phyloP scores from a whole-genome alignment of 164 flowering plant genomes.

The Vitis labrusca region DNA sequence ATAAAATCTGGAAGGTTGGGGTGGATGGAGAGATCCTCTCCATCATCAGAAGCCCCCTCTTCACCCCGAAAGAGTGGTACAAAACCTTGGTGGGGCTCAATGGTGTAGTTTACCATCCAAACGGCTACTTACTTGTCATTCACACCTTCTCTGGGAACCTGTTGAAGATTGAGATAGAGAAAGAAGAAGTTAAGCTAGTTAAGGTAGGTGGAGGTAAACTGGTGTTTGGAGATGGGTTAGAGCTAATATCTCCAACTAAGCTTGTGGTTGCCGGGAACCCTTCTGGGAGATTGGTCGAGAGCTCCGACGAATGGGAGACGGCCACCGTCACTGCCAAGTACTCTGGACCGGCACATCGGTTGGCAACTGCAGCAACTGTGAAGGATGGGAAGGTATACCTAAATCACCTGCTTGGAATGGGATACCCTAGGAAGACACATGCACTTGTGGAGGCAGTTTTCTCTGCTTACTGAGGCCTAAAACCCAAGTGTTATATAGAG shows the following conservation, averaged over 20 bases:
- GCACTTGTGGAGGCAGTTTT: conserved; percentile 75
- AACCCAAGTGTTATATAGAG: too few species aligned
- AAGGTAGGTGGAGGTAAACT: conserved; percentile 52
- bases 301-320: conserved; percentile 79
- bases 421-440: conserved; percentile 72
- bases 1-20: conserved; percentile 83
- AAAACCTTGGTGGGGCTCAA: conserved; percentile 59
- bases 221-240: conserved; percentile 75
- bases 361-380: conserved; percentile 71
- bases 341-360: conserved; percentile 58
- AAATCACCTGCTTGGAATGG: conserved; percentile 70
- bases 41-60: conserved; percentile 57
- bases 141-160: conserved; percentile 65
- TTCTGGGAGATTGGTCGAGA: conserved; percentile 71
- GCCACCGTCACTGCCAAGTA: conserved; percentile 54
- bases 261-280: conserved; percentile 79
- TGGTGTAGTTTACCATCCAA: conserved; percentile 87
- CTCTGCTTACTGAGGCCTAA: background rate
- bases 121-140: conserved; percentile 74
- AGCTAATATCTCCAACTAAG: conserved; percentile 64
- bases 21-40: conserved; percentile 48
- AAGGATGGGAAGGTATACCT: conserved; percentile 83
- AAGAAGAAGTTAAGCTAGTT: conserved; percentile 49
- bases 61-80: conserved; percentile 74
- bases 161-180: conserved; percentile 45